These are phyloP conservation scores for Nicotiana tabacum DNA, from an alignment of 257 asterid genomes.

Conservation along the genomic window DNA sequence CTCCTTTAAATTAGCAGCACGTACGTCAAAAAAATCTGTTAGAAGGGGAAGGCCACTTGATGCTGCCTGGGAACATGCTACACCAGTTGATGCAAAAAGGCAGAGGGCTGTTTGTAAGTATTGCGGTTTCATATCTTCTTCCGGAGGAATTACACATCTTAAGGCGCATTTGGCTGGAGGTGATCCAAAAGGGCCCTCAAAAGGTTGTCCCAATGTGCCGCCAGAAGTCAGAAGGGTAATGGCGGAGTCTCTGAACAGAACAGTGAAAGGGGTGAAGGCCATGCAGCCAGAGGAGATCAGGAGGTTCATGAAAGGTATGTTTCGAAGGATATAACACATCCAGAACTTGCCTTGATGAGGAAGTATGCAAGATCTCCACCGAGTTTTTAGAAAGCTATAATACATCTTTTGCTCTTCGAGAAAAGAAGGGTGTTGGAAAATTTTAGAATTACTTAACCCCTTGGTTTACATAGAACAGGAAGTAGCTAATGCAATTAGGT, in stretches of 20 bases:
- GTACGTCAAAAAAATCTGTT: constrained; percentile 15
- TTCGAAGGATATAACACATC: not conserved
- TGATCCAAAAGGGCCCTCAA: constrained; percentile 26
- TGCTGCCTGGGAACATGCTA: constrained; percentile 44
- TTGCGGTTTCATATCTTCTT: constrained; percentile 41
- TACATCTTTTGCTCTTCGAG: not conserved
- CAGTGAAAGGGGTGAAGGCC: constrained; percentile 31
- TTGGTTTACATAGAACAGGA: not conserved
- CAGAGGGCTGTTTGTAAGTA: constrained; percentile 37
- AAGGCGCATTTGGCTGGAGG: constrained; percentile 50
- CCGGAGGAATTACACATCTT: constrained; percentile 42
- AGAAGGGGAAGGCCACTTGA: constrained; percentile 38
- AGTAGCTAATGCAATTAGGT: not conserved
- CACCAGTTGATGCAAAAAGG: constrained; percentile 33
- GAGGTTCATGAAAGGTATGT: constrained; percentile 7
- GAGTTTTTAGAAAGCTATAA: not conserved
- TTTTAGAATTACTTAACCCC: not conserved
- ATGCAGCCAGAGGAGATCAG: constrained; percentile 10
- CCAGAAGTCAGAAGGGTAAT: constrained; percentile 30
- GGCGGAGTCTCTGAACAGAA: constrained; percentile 22
- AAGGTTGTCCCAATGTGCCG: constrained; percentile 37
- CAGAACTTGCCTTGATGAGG: constrained; percentile 3
- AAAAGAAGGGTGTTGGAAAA: not conserved
- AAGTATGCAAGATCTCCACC: not conserved
- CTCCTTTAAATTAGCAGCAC: constrained; percentile 16